These are phyloP conservation scores for Saturnispora saitoi DNA, from an alignment of 805 yeast genomes.

Conservation along the genomic window DNA sequence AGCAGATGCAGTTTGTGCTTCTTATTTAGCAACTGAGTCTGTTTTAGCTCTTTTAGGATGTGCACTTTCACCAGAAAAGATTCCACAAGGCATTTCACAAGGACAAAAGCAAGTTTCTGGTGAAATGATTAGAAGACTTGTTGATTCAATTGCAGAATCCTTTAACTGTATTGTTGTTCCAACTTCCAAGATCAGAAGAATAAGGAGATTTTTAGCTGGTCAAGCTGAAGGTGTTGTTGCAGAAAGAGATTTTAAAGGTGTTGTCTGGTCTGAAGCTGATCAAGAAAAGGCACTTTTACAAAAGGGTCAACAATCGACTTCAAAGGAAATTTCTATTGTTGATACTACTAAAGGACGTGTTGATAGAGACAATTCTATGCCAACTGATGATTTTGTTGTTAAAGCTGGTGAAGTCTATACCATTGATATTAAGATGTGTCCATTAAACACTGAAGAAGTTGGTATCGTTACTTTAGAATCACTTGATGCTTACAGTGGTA, in stretches of 20 bases:
- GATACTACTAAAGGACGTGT: slow-evolving; percentile 30
- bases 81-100: slow-evolving; percentile 44
- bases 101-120: slow-evolving; percentile 48
- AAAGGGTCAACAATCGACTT: slow-evolving; percentile 17
- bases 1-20: slow-evolving; percentile 86
- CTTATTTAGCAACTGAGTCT: slow-evolving; percentile 83
- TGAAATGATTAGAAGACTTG: slow-evolving; percentile 57
- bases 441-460: slow-evolving; percentile 40
- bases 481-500: slow-evolving; percentile 56
- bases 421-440: slow-evolving; percentile 75
- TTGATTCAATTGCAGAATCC: slow-evolving; percentile 77
- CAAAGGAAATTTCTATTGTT: slow-evolving; percentile 31
- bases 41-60: slow-evolving; percentile 69
- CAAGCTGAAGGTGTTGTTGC: slow-evolving; percentile 90
- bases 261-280: slow-evolving; percentile 76
- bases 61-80: slow-evolving; percentile 65
- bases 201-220: slow-evolving; percentile 90
- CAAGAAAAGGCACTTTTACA: slow-evolving; percentile 49
- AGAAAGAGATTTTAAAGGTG: slow-evolving; percentile 89
- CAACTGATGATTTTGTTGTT: slow-evolving; percentile 67
- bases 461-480: slow-evolving; percentile 65
- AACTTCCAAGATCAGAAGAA: slow-evolving; percentile 84
- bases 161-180: slow-evolving; percentile 85
- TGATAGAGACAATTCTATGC: slow-evolving; percentile 47
- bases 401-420: slow-evolving; percentile 78